Evolutionary conservation across 257 asterid genomes (phyloP), one percentile per base, ranked within the genome.

Genomic region (Verbascum thapsus): DNA sequence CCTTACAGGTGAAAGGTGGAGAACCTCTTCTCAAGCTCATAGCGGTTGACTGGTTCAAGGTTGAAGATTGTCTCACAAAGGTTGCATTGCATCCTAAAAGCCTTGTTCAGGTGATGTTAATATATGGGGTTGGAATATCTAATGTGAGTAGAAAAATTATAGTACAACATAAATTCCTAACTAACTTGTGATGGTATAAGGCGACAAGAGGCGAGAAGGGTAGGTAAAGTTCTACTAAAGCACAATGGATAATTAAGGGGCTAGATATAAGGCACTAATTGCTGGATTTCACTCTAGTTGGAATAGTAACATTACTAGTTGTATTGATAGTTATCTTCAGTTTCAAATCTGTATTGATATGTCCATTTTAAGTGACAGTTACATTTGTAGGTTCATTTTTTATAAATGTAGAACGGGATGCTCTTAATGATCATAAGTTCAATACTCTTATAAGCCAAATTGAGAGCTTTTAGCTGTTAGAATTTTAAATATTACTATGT

Each of bases 31-130:
- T 94, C 68, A 90, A 83, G 86, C 96, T 94, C 72, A 65, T 94
- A 40, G 96, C 96, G 34, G 98, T 94, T 74, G 99, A 94, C 80
- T 94, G 99, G 99, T 90, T 85, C 79, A 90, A 88, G 75, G 87
- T 86, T 61, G 98, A 90, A 47, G 73, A 80, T 34, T 63, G 83
- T 66, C 67, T 69, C 43, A 63, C 88, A 49, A 80, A 83, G 57
- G 79, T 90, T 64, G 96, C 99, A 23, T 77, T 90, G 75, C 91
- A 90, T 83, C 94, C 95, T 44, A 81, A 84, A 69, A 79, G 80
- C 80, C 83, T 94, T 65, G 89, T 81, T 54, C 98, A 90, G 99
- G 99, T 94, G 72, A 78, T 57, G 55, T 39, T 18, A 37, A 43
- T 19, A 35, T 60, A 35, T 60, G 18, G 51, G 50, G 8, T 58